Evolutionary conservation across 1,139 yeast species (phyloP), one percentile per base, ranked within the genome.

Genomic region (Pichia sp.): DNA sequence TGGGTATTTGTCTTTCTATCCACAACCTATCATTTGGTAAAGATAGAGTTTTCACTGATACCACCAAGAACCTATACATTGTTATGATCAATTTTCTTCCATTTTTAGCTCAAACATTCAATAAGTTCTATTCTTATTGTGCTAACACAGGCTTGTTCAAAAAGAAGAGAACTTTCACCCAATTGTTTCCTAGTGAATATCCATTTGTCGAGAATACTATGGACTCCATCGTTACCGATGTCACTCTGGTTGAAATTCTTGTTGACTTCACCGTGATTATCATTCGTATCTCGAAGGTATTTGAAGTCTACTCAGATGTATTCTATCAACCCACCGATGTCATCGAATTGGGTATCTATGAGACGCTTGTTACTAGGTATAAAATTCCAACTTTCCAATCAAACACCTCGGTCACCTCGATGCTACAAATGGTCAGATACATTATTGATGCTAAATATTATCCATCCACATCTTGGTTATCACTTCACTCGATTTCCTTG

Each of bases 141-240:
- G 64, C 74, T 50, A 66, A 66, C 14, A 66, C 66, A 35, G 73
- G 69, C 5, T 34, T 46, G 11, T 62, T 64, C 35, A 71, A 68
- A 39, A 69, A 77, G 21, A 78, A 72, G 55, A 72, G 85, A 60
- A 67, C 74, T 0, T 81, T 75, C 50, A 76, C 85, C 1, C 64
- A 65, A 26, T 59, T 86, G 25, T 86, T 85, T 63, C 94, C 94
- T 5, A 67, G 68, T 15, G 60, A 62, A 13, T 74, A 71, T 51
- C 94, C 95, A 15, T 79, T 81, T 52, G 62, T 62, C 37, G 78
- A 77, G 29, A 55, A 69, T 29, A 77, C 91, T 1, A 71, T 83
- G 49, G 95, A 85, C 53, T 79, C 94, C 0, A 67, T 78, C 34
- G 84, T 84, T 18, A 74, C 75, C 45, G 85, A 80, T 46, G 84